These are phyloP conservation scores for Penicillium paneum DNA, from an alignment of 2,329 filamentous ascomycete genomes.

Conservation along the genomic window DNA sequence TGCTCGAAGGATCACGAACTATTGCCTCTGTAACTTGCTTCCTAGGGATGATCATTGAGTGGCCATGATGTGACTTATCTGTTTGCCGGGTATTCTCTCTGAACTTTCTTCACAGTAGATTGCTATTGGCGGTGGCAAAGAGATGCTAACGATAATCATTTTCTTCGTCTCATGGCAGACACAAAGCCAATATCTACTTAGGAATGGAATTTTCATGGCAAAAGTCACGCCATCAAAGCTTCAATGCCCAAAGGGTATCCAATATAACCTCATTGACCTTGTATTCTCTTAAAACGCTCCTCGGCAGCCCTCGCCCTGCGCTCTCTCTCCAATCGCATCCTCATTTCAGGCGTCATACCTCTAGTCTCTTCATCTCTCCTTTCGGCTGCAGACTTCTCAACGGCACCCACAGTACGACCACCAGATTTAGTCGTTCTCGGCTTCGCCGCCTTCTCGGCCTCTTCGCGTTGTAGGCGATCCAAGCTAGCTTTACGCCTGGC, in stretches of 20 bases:
- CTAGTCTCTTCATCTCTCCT: constrained; percentile 77
- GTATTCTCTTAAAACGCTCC: constrained; percentile 72
- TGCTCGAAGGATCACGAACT: not conserved
- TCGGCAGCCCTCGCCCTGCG: constrained; percentile 87
- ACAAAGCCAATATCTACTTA: not conserved
- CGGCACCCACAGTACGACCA: constrained; percentile 55
- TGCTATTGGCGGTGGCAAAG: not conserved
- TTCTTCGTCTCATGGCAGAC: not conserved
- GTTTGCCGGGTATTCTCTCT: not conserved
- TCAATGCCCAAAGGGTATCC: not conserved
- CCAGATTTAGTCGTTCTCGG: constrained; percentile 52
- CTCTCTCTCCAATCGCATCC: constrained; percentile 79
- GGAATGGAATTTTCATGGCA: not conserved
- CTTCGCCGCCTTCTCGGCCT: constrained; percentile 40
- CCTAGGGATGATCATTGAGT: not conserved
- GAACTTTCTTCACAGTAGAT: not conserved
- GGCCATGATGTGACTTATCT: not conserved
- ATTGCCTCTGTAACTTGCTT: not conserved
- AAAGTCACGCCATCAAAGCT: not conserved
- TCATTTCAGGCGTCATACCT: constrained; percentile 84
- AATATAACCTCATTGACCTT: constrained; percentile 32
- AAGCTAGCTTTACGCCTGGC: constrained; percentile 71
- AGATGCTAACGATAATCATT: not conserved
- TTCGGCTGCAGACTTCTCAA: constrained; percentile 73
- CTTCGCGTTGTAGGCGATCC: constrained; percentile 66